Base-by-base conservation (phyloP, 1,284 basidiomycete genomes). In the Pseudozyma sp. region DNA sequence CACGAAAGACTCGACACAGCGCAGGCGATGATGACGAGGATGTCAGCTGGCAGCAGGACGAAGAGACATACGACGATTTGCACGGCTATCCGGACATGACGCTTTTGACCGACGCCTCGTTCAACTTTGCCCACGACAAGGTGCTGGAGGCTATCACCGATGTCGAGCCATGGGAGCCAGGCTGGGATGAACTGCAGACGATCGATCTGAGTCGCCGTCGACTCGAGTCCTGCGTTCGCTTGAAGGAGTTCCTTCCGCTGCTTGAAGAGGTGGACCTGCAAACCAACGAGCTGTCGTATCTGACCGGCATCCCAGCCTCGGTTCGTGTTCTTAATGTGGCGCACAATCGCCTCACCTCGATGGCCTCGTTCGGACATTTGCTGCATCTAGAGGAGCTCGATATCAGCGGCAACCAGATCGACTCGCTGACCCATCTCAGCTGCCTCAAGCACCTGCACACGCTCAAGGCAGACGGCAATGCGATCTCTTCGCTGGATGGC, bases 121-220 rank as follows among this genome's bases (percentile, higher is more conserved):
- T 99, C 83, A 93, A 90, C 17, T 90, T 97, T 33, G 90, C 94
- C 9, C 92, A 93, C 81, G 95, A 97, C 84, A 89, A 90, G 47
- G 89, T 99, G 3, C 91, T 99, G 2, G 90, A 94, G 84, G 90
- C 94, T 69, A 93, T 99, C 81, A 98, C 95, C 44, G 95, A 98
- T 81, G 90, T 95, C 13, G 92, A 95, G 83, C 94, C 95, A 1
- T 97, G 94, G 86, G 93, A 95, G 83, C 94, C 94, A 16, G 89
- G 94, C 83, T 99, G 96, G 96, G 94, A 97, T 77, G 87, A 89
- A 48, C 86, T 99, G 71, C 87, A 84, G 58, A 85, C 86, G 14
- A 90, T 99, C 74, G 91, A 98, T 83, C 86, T 99, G 76, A 91
- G 91, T 40, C 87, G 87, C 53, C 92, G 92, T 84, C 89, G 89